phyloP scores from a whole-genome alignment of 345 rosid species.

The Eucalyptus cladocalyx region DNA sequence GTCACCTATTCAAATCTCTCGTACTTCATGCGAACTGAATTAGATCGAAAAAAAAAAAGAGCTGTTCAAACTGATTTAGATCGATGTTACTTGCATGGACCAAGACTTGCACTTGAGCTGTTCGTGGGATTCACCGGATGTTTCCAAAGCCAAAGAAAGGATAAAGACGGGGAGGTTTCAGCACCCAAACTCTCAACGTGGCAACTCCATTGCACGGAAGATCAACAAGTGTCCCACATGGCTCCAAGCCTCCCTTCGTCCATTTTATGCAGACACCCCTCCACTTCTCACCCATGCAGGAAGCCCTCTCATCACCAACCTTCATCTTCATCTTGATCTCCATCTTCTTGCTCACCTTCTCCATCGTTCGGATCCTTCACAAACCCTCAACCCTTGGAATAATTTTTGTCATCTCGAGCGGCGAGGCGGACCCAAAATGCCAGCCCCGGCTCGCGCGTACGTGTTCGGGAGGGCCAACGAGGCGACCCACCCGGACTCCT shows the following conservation, averaged over 20 bases:
- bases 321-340: not conserved
- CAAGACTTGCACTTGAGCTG: no score
- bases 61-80: not conserved
- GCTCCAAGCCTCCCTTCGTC: not conserved
- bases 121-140: not conserved
- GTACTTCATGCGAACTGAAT: not conserved
- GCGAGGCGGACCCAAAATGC: not conserved
- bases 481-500: constrained; percentile 36
- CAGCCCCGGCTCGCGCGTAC: constrained; percentile 18
- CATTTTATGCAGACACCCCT: not conserved
- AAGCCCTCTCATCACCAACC: not conserved
- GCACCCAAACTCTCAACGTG: not conserved
- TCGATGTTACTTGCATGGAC: not conserved
- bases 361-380: not conserved
- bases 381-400: not conserved
- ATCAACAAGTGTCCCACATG: not conserved
- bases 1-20: not conserved
- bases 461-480: constrained; percentile 31
- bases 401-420: not conserved
- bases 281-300: not conserved
- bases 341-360: not conserved
- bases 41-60: no score
- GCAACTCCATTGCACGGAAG: not conserved
- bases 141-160: not conserved
- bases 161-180: not conserved